These are phyloP conservation scores for Bryoerythrophyllum caledonicum DNA, from an alignment of 225 moss, liverwort and hornwort species.

Conservation along the genomic window DNA sequence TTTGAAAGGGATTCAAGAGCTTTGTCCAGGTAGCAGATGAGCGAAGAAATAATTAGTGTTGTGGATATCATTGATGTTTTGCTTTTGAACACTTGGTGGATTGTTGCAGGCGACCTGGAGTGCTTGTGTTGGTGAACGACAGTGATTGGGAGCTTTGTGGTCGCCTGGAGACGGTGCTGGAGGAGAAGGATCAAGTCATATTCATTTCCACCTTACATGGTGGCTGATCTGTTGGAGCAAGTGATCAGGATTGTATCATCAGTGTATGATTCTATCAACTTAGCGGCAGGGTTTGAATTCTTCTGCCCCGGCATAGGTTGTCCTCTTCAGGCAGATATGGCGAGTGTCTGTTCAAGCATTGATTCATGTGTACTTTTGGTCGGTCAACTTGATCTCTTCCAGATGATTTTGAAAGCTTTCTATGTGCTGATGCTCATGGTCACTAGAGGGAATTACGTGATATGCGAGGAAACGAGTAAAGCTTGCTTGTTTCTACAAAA, in stretches of 20 bases:
- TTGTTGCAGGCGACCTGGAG: constrained; percentile 81
- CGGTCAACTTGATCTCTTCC: too few species aligned
- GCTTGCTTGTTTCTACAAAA: too few species aligned
- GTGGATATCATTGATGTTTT: too few species aligned
- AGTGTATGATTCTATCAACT: not conserved
- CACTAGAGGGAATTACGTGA: too few species aligned
- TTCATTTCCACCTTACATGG: constrained; percentile 93
- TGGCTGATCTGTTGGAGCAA: constrained; percentile 36
- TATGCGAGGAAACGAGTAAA: too few species aligned
- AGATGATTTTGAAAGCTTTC: too few species aligned
- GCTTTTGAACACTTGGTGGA: not conserved
- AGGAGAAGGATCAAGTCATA: constrained; percentile 78
- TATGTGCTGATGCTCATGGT: too few species aligned
- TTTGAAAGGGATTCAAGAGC: not conserved
- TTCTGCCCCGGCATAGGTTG: not conserved
- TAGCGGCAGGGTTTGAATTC: not conserved
- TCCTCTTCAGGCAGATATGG: not conserved
- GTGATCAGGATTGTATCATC: not conserved
- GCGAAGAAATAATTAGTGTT: not conserved
- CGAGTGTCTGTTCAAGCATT: not conserved
- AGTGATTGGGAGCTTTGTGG: constrained; percentile 99
- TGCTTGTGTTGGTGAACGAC: constrained; percentile 86
- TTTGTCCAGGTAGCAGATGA: not conserved
- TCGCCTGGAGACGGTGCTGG: constrained; percentile 65
- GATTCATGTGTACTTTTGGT: not conserved